Evolutionary conservation across 176 grass and related monocot genomes (phyloP), one percentile per base, ranked within the genome.

Genomic region (Dactylis glomerata): DNA sequence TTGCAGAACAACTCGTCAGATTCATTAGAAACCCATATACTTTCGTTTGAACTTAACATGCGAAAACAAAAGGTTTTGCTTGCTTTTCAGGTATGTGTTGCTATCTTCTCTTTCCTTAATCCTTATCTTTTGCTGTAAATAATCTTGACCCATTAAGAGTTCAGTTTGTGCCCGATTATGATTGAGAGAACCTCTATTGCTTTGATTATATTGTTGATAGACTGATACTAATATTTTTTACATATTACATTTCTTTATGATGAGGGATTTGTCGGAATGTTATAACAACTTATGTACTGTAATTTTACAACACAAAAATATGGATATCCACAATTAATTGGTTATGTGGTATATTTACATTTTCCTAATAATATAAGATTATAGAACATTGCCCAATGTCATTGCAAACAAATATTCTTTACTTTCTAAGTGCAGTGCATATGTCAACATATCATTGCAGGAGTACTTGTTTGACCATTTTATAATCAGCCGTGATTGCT

Each of bases 31-130:
- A 99, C 93, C 30, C 97, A 99, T 67, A 84, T 86, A 84, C 88
- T 99, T 81, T 94, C 97, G 64, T 99, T 99, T 86, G 93, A 96
- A 89, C 86, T 96, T 63, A 99, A 90, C 86, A 99, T 99, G 93
- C 92, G 92, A 84, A 99, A 94, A 75, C 89, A 96, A 87, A 99
- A 96, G 38, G 83, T 92, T 81, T 92, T 99, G 63, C 92, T 99
- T 59, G 97, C 97, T 86, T 99, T 99, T 82, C 91, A 99, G 97
- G 97, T 99, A 90, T 76, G 30, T 74, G 49, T 46, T 36, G 64
- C 10, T 7, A 84, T 64, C 5, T 31, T 28, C 45, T n/a, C 26
- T 68, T 33, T 78, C 68, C 33, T 85, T 10, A n/a, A n/a, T 64
- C 5, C 30, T 54, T 37, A 5, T 22, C 14, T 30, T 68, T 40